A percentile compares a stretch with the other conserved stretches of the same genome.
phyloP scores from a whole-genome alignment of 306 rosid genomes.

The Prosopis cineraria region DNA sequence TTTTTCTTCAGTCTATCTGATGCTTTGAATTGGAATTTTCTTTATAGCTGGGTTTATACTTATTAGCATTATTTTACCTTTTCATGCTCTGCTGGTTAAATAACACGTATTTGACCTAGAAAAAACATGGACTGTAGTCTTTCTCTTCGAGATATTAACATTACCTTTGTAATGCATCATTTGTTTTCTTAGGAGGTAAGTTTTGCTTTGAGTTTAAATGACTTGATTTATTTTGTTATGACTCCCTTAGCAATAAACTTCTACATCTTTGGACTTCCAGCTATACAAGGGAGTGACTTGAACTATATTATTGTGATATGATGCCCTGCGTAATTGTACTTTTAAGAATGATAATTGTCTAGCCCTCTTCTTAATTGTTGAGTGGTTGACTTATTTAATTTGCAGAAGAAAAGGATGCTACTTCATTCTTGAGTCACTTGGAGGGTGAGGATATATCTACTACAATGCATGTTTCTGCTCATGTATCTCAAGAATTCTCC shows the following conservation, averaged over 20 bases:
- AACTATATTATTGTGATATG: background rate
- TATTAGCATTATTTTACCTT: background rate
- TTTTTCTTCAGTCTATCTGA: background rate
- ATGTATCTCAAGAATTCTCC: conserved; percentile 44
- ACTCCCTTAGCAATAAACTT: background rate
- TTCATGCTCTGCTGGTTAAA: background rate
- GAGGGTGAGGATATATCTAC: conserved; percentile 42
- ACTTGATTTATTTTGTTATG: too few species aligned
- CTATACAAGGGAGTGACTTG: background rate
- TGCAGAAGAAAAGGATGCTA: conserved; percentile 53
- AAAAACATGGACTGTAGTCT: background rate
- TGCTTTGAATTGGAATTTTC: background rate
- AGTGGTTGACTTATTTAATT: background rate
- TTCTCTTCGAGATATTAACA: background rate
- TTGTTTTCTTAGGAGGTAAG: background rate
- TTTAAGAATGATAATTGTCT: background rate
- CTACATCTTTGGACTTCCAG: background rate
- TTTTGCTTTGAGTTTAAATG: background rate
- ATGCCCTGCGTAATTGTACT: background rate
- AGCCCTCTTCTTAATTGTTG: background rate
- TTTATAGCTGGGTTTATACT: background rate
- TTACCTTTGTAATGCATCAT: too few species aligned
- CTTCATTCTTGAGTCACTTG: conserved; percentile 43
- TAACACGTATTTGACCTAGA: background rate
- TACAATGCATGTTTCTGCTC: conserved; percentile 44